Evolutionary conservation across 495 filamentous ascomycete species (phyloP).

Genomic region (Hypomontagnella submonticulosa): DNA sequence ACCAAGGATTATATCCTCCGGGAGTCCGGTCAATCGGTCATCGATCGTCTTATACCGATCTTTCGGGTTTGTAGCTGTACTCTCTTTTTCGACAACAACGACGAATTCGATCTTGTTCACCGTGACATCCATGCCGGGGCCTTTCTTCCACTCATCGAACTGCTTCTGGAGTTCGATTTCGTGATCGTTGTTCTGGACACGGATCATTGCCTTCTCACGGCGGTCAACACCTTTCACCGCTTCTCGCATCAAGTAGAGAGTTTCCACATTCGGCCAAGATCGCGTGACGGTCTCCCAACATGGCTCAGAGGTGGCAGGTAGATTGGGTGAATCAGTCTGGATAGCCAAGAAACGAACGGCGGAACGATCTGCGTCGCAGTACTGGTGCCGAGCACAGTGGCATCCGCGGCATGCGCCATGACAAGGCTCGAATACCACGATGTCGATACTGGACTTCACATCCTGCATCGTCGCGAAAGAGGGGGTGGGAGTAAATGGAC

Average conservation of each 20-base stretch:
- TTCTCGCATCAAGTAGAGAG: conserved; percentile 45
- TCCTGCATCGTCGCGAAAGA: conserved; percentile 17
- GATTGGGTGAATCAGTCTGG: conserved; percentile 38
- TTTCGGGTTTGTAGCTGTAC: neutral
- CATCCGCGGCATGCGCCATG: conserved; percentile 44
- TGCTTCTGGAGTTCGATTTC: conserved; percentile 25
- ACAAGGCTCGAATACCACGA: conserved; percentile 48
- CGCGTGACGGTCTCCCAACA: conserved; percentile 41
- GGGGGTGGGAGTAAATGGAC: neutral
- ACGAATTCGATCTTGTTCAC: conserved; percentile 44
- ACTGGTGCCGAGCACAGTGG: conserved; percentile 48
- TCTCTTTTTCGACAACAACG: conserved; percentile 35
- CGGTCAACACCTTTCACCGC: conserved; percentile 39
- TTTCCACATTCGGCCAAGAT: conserved; percentile 46
- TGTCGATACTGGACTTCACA: conserved; percentile 35
- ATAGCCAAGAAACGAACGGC: conserved; percentile 41
- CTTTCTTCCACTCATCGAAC: conserved; percentile 45
- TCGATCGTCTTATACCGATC: conserved; percentile 33
- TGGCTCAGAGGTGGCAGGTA: conserved; percentile 23
- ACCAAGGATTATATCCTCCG: conserved; percentile 45
- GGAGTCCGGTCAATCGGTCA: conserved; percentile 40
- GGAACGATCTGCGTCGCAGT: conserved; percentile 36
- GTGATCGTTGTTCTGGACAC: conserved; percentile 34
- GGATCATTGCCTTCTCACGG: conserved; percentile 45
- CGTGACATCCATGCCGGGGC: conserved; percentile 4